Evolutionary conservation across 164 flowering plant genomes (phyloP).

Genomic region (Macadamia integrifolia): DNA sequence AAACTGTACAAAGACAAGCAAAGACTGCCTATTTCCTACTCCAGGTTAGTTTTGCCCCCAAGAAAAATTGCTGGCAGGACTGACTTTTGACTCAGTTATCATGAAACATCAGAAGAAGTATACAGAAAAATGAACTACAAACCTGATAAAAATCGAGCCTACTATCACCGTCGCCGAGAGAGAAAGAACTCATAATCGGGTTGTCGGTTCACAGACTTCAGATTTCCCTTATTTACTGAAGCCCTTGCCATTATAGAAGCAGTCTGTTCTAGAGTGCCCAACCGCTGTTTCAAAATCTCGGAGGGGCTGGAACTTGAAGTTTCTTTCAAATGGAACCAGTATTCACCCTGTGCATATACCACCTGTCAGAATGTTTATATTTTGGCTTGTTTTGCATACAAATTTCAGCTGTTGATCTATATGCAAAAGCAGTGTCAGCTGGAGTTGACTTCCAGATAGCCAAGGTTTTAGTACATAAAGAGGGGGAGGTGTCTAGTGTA

Average conservation of each 20-base stretch:
- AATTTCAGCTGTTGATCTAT: no score
- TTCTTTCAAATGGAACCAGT: slow-evolving; percentile 51
- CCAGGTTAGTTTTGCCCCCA: slow-evolving; percentile 2
- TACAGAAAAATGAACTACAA: background rate
- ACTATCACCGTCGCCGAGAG: slow-evolving; percentile 36
- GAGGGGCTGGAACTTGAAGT: slow-evolving; percentile 14
- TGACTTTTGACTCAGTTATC: background rate
- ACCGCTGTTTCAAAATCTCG: slow-evolving; percentile 39
- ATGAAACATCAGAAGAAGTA: background rate
- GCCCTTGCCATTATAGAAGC: slow-evolving; percentile 58
- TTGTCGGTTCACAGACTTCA: slow-evolving; percentile 38
- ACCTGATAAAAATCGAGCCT: slow-evolving; percentile 1
- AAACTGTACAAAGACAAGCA: background rate
- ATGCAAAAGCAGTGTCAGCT: no score
- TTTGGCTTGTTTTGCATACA: background rate
- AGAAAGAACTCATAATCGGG: slow-evolving; percentile 67
- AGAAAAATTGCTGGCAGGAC: background rate
- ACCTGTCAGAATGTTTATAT: background rate
- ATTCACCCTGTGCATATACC: slow-evolving; percentile 41
- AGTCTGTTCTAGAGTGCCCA: slow-evolving; percentile 49
- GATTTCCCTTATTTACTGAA: slow-evolving; percentile 32
- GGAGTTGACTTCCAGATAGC: no score
- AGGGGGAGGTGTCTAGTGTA: no score
- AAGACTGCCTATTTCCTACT: background rate
- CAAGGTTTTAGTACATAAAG: no score